Conservation (phyloP, 2,329 filamentous ascomycete genomes). For the Colletotrichum filicis region DNA sequence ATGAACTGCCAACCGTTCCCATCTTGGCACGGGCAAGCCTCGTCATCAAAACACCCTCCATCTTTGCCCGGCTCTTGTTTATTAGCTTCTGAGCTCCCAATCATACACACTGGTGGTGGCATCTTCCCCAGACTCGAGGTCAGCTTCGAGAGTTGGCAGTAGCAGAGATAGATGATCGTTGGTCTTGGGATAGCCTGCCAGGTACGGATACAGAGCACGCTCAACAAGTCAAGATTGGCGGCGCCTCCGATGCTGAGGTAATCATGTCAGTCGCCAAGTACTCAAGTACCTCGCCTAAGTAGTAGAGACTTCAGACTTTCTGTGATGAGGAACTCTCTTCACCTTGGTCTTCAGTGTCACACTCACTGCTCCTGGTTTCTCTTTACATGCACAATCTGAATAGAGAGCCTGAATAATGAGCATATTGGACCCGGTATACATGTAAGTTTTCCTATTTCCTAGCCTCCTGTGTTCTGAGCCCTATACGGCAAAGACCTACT, state of each 20-base stretch:
- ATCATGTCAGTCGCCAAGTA: background rate
- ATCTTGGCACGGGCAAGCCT: slow-evolving; percentile 29
- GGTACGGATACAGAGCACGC: background rate
- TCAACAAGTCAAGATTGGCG: background rate
- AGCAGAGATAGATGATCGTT: background rate
- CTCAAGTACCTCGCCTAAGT: background rate
- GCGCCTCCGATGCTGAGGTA: slow-evolving; percentile 1
- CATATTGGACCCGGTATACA: too few species aligned
- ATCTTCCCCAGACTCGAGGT: background rate
- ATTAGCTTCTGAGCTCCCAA: background rate
- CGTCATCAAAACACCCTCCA: slow-evolving; percentile 30
- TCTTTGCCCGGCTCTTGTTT: slow-evolving; percentile 17
- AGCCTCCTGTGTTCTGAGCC: background rate
- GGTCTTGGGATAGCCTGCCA: background rate
- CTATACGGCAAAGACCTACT: background rate
- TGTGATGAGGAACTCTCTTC: too few species aligned
- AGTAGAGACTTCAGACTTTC: too few species aligned
- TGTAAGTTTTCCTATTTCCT: background rate
- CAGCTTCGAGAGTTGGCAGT: background rate
- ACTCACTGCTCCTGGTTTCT: too few species aligned
- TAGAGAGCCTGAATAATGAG: too few species aligned
- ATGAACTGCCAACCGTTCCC: slow-evolving; percentile 9
- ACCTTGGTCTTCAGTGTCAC: too few species aligned
- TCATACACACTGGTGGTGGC: too few species aligned
- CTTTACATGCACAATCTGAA: too few species aligned